Conservation (phyloP, 257 asterid genomes). For the Solanum piurae region DNA sequence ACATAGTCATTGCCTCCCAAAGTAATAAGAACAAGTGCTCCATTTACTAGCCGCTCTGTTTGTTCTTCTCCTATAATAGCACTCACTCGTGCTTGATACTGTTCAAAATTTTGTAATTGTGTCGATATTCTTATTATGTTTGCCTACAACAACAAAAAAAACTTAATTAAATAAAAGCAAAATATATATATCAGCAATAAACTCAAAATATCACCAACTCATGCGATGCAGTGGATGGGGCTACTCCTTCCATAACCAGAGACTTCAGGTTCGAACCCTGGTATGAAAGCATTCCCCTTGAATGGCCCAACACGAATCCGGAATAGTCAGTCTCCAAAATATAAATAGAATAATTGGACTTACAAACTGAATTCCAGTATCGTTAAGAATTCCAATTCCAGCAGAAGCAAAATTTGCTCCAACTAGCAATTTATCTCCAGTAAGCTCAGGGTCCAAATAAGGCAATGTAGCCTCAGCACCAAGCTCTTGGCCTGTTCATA, state of each 20-base stretch:
- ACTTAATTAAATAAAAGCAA: neutral
- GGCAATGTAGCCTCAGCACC: slow-evolving; percentile 69
- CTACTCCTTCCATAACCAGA: neutral
- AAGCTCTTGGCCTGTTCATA: slow-evolving; percentile 40
- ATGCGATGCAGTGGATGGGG: no score
- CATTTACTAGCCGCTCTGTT: slow-evolving; percentile 31
- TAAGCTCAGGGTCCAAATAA: slow-evolving; percentile 47
- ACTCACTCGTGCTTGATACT: slow-evolving; percentile 40
- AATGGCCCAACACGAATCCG: no score
- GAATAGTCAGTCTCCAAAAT: no score
- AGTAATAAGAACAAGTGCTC: slow-evolving; percentile 51
- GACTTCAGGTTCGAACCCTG: no score
- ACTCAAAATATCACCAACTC: neutral
- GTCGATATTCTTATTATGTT: slow-evolving; percentile 42
- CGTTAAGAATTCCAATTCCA: slow-evolving; percentile 73
- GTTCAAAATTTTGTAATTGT: slow-evolving; percentile 30
- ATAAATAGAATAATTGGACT: slow-evolving; percentile 1
- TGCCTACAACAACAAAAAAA: slow-evolving; percentile 16
- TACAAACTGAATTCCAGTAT: slow-evolving; percentile 83
- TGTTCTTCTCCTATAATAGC: slow-evolving; percentile 36
- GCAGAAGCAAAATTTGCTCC: slow-evolving; percentile 95
- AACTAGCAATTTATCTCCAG: slow-evolving; percentile 46
- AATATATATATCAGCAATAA: neutral
- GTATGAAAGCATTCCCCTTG: no score
- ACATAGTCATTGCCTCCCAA: slow-evolving; percentile 81